phyloP scores from a whole-genome alignment of 2,329 filamentous ascomycete genomes.

The Cercospora sesami region DNA sequence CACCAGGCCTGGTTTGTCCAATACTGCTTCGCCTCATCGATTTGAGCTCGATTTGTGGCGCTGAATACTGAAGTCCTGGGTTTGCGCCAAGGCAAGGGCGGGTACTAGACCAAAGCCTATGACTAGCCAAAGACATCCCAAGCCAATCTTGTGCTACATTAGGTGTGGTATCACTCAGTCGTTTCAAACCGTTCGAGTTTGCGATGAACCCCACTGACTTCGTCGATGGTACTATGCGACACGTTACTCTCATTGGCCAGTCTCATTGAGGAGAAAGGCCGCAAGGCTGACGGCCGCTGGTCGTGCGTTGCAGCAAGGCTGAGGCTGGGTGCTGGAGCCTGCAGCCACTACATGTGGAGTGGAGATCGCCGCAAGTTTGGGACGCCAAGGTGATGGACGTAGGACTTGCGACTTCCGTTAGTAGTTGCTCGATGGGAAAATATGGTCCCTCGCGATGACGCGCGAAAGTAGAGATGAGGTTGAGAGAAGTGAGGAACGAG shows the following conservation, averaged over 20 bases:
- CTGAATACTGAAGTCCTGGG: neutral
- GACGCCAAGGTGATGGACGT: neutral
- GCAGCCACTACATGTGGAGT: neutral
- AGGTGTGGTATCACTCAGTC: neutral
- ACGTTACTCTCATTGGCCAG: neutral
- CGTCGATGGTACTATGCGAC: neutral
- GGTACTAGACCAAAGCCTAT: neutral
- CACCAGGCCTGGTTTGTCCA: no score
- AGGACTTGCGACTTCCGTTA: neutral
- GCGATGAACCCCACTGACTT: neutral
- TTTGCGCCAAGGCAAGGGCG: neutral
- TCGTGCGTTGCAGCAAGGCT: neutral
- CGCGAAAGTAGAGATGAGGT: neutral
- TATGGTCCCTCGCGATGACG: no score
- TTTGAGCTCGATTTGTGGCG: neutral
- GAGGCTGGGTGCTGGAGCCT: neutral
- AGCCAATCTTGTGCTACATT: neutral
- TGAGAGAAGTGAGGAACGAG: neutral
- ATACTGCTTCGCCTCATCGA: no score
- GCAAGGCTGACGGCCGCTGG: neutral
- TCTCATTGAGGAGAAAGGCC: neutral
- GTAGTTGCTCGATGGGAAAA: no score
- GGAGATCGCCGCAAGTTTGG: neutral
- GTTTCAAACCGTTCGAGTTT: neutral
- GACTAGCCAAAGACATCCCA: neutral